Conservation (phyloP, 495 filamentous ascomycete species). For the Lindgomyces ingoldianus region DNA sequence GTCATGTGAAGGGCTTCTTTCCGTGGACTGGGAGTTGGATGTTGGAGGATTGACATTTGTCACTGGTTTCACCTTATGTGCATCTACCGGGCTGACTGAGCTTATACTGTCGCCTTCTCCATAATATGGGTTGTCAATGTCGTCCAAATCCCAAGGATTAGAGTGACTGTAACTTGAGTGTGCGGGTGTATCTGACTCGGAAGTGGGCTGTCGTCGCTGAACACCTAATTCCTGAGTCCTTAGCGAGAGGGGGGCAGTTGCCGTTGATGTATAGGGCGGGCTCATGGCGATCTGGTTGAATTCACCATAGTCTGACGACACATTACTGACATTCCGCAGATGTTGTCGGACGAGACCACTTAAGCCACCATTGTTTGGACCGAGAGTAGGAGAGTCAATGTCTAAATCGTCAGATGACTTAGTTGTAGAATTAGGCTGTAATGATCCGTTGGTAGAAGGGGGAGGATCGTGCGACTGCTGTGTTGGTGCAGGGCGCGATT, state of each 20-base stretch:
- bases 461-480: not conserved
- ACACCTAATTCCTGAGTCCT: constrained; percentile 25
- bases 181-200: constrained; percentile 44
- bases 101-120: constrained; percentile 42
- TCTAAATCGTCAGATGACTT: constrained; percentile 16
- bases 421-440: constrained; percentile 32
- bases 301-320: constrained; percentile 72
- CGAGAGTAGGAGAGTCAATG: constrained; percentile 81
- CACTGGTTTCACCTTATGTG: constrained; percentile 23
- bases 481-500: not conserved
- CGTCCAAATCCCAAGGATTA: constrained; percentile 58
- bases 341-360: constrained; percentile 85
- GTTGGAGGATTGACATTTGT: not conserved
- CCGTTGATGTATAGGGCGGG: constrained; percentile 12
- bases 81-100: constrained; percentile 36
- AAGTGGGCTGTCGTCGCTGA: constrained; percentile 26
- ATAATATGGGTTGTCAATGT: constrained; percentile 51
- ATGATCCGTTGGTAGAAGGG: not conserved
- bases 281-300: constrained; percentile 30
- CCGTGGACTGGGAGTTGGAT: constrained; percentile 2
- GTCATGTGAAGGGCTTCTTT: constrained; percentile 13
- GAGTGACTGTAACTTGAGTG: constrained; percentile 46
- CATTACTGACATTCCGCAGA: constrained; percentile 76
- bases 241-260: constrained; percentile 25
- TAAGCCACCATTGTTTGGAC: constrained; percentile 64